Evolutionary conservation across 2,329 filamentous ascomycete species (phyloP), one percentile per base, ranked within the genome.

Genomic region (Eutypella sp.): DNA sequence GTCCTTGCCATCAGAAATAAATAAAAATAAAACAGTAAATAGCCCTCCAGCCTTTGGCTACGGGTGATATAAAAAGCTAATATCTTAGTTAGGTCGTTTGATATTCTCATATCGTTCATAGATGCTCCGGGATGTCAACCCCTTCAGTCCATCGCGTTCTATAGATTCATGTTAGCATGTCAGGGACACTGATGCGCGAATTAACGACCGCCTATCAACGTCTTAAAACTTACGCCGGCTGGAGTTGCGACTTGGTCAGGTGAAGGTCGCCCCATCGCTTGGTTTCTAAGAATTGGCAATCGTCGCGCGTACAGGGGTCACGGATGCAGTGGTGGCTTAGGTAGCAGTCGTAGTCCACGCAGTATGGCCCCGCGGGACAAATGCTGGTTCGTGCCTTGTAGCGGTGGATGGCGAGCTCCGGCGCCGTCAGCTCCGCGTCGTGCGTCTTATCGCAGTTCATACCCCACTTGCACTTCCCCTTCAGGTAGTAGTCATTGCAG

Each of bases 361-460:
- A 65, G 40, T 57, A 57, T 1, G 61, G 61, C 2, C 61, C 61
- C 11, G 53, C 44, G 7, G 62, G 62, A 41, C 62, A 65, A 39
- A 63, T 47, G 47, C 61, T 64, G 19, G 62, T 65, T 40, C 62
- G 56, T 7, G 62, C 62, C 47, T 65, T 65, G 49, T 65, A 65
- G 45, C 62, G 60, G 45, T 65, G 62, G 29, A 65, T 65, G 36
- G 61, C 56, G n/a, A 65, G 53, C 47, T 65, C 62, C 13, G 55
- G 48, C 3, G 47, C 40, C 2, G 57, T 63, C 48, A 65, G 48
- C 31, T 62, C 58, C 10, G 59, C 49, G 33, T 63, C 57, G 38
- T 65, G 62, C 18, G 58, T 57, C 40, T 63, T 61, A 38, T 65
- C 61, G 46, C 62, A 65, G 39, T 55, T 50, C 15, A 55, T 42